These are phyloP conservation scores for Poterioochromonas sp. DNA, from an alignment of 352 stramenopile species.

Conservation along the genomic window DNA sequence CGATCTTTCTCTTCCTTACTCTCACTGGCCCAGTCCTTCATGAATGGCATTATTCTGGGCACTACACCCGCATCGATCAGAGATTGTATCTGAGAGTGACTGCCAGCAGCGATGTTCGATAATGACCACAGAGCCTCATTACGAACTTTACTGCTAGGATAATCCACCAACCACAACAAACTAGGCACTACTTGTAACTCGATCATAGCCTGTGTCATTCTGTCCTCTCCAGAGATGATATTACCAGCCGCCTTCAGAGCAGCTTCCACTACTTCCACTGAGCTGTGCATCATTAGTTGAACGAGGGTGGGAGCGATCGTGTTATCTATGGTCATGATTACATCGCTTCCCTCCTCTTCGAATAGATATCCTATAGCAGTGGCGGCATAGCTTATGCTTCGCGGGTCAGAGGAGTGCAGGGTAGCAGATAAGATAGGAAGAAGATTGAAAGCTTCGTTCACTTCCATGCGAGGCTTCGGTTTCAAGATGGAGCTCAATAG, in stretches of 20 bases:
- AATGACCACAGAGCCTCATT: too few species aligned
- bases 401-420: neutral
- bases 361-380: neutral
- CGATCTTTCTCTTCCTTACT: too few species aligned
- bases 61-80: too few species aligned
- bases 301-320: conserved; percentile 82
- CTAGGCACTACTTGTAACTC: too few species aligned
- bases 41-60: too few species aligned
- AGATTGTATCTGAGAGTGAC: too few species aligned
- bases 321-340: neutral
- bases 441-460: neutral
- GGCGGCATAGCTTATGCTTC: neutral
- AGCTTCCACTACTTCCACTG: conserved; percentile 85
- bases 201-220: too few species aligned
- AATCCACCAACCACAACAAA: too few species aligned
- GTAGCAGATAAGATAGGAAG: neutral
- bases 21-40: too few species aligned
- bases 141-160: too few species aligned
- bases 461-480: neutral
- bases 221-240: conserved; percentile 96
- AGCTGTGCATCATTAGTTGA: conserved; percentile 84
- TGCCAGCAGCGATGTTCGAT: too few species aligned
- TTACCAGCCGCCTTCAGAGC: conserved; percentile 93
- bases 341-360: neutral
- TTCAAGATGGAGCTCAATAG: neutral